These are phyloP conservation scores for Sparassis latifolia DNA, from an alignment of 1,284 basidiomycete species.

Conservation along the genomic window DNA sequence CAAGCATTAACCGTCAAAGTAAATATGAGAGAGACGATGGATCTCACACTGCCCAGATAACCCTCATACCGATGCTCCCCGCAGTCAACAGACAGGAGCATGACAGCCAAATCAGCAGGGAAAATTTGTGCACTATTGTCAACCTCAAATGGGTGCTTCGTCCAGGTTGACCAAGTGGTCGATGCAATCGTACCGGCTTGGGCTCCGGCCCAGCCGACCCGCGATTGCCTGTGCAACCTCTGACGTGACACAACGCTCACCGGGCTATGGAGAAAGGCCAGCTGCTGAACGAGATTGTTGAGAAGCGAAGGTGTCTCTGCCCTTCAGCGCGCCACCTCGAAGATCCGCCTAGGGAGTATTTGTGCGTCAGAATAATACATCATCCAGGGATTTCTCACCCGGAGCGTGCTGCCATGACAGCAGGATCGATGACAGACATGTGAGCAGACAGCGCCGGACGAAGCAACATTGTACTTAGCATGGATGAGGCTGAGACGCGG, in stretches of 20 bases:
- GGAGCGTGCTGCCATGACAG: conserved; percentile 12
- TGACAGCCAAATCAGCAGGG: conserved; percentile 20
- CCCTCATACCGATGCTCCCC: conserved; percentile 36
- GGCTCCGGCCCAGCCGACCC: conserved; percentile 26
- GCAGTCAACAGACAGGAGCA: conserved; percentile 26
- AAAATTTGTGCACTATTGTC: conserved; percentile 26
- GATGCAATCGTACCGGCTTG: conserved; percentile 19
- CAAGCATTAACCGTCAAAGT: background rate
- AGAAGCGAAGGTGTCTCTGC: conserved; percentile 18
- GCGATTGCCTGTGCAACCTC: conserved; percentile 25
- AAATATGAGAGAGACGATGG: background rate
- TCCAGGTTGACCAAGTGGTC: conserved; percentile 32
- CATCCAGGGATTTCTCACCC: conserved; percentile 6
- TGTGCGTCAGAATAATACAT: conserved; percentile 18
- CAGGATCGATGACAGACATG: conserved; percentile 9
- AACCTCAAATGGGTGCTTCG: conserved; percentile 20
- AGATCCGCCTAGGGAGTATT: conserved; percentile 18
- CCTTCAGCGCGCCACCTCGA: conserved; percentile 17
- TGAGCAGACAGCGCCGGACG: background rate
- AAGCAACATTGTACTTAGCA: conserved; percentile 12
- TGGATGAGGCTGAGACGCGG: conserved; percentile 35
- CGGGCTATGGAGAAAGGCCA: conserved; percentile 24
- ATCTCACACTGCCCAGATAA: conserved; percentile 34
- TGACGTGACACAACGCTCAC: conserved; percentile 30
- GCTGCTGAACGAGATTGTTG: conserved; percentile 10